Evolutionary conservation across 139 green algal species (phyloP), one percentile per base, ranked within the genome.

Genomic region (Pedinophyceae sp.): DNA sequence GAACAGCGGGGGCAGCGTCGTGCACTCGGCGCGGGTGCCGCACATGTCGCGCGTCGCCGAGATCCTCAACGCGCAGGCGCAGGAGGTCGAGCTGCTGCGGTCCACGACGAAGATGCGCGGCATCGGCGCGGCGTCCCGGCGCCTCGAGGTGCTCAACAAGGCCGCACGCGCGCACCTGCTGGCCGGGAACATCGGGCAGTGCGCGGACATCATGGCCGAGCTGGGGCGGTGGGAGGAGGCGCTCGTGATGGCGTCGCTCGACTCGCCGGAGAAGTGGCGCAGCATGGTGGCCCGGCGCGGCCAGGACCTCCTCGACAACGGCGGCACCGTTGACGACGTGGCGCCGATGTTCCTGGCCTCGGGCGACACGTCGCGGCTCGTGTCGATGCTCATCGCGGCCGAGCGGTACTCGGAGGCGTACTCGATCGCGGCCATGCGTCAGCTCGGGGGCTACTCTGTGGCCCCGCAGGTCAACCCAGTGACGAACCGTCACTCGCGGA

Each of bases 121-220:
- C 27, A 29, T 46, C 24, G 48, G 46, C 22, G 58, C 23, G 23
- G 47, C 39, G 7, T 22, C 28, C 3, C 55, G 50, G 47, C 58
- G 52, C 13, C 56, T 66, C 40, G 66, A 68, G 19, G 30, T 67
- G 1, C 40, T 73, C 25, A 52, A 48, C 1, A 48, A 56, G 15
- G 66, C 66, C 16, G 60, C 66, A 0, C 20, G 41, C 28, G 40
- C 59, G 56, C 66, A 73, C 26, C 48, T 73, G 25, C 20, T 60
- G 30, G 60, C 65, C 17, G 66, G 66, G 1, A 61, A 73, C 28
- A 40, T 60, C n/a, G 60, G 68, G 52, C 48, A 56, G 27, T 69
- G 60, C 52, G 69, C 60, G 51, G 56, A 73, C 27, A 51, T 73
- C 34, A 30, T 61, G 27, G 57, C 62, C 22, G 52, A 69, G 38